Conservation (phyloP, 345 rosid genomes). For the Eucalyptus curtisii region DNA sequence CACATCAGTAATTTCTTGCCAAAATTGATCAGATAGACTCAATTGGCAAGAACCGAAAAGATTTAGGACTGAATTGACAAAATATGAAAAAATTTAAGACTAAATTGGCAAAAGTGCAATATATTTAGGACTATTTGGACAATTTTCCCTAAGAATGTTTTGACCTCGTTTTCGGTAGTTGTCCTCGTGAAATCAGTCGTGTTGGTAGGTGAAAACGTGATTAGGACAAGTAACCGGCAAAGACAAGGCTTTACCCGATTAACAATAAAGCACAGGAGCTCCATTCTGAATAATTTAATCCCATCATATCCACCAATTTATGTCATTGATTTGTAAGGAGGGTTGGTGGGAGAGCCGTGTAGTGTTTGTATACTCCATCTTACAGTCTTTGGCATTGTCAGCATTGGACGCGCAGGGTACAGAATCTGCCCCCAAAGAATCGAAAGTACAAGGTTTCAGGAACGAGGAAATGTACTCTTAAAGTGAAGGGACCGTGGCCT, state of each 20-base stretch:
- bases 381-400: neutral
- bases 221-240: neutral
- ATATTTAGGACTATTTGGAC: too few relatives aligned
- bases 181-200: neutral
- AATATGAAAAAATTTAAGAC: too few relatives aligned
- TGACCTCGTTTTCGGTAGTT: neutral
- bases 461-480: neutral
- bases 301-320: neutral
- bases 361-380: neutral
- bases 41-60: accelerated
- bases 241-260: neutral
- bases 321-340: neutral
- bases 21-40: too few relatives aligned
- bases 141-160: neutral
- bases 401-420: neutral
- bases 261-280: neutral
- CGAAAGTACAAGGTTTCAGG: neutral
- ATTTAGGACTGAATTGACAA: too few relatives aligned
- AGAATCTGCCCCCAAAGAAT: neutral
- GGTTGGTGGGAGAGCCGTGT: neutral
- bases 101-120: too few relatives aligned
- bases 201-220: neutral
- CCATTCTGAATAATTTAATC: neutral
- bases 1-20: accelerated
- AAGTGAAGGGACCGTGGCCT: neutral